These are phyloP conservation scores for Grammothele lineata DNA, from an alignment of 768 basidiomycete species.

Conservation along the genomic window DNA sequence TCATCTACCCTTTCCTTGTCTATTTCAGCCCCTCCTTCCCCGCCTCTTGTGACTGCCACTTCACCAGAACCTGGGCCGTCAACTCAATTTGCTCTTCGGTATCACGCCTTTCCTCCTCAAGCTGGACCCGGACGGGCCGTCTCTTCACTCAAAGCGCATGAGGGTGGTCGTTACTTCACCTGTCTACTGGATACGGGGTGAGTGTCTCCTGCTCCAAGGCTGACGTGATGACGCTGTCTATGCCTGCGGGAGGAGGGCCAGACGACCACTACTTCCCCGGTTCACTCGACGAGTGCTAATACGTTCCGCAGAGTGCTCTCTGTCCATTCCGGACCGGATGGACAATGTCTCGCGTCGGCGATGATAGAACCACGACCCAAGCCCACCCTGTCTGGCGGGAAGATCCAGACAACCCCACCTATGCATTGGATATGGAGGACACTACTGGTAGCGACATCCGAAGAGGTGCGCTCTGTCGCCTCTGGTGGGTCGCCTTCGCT, in stretches of 20 bases:
- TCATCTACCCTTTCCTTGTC: constrained; percentile 20
- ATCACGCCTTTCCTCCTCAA: constrained; percentile 43
- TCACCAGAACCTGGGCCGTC: too few species aligned
- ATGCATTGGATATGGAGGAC: constrained; percentile 32
- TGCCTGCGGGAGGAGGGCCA: too few species aligned
- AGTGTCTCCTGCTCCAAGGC: constrained; percentile 10
- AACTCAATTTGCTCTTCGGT: constrained; percentile 16
- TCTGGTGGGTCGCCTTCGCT: neutral
- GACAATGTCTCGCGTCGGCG: constrained; percentile 32
- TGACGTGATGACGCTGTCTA: too few species aligned
- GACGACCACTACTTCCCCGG: too few species aligned
- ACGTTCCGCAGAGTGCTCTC: constrained; percentile 47
- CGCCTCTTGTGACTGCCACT: constrained; percentile 1
- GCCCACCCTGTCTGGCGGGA: constrained; percentile 24
- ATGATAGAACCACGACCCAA: constrained; percentile 25
- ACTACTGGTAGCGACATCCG: constrained; percentile 24
- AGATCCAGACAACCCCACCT: constrained; percentile 22
- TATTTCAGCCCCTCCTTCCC: constrained; percentile 26
- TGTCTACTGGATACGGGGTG: constrained; percentile 68
- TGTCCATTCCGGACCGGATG: constrained; percentile 51
- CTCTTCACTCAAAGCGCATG: constrained; percentile 42
- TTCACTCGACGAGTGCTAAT: too few species aligned
- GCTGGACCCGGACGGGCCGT: constrained; percentile 38
- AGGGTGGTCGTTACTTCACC: constrained; percentile 39
- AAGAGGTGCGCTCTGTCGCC: constrained; percentile 23